phyloP scores from a whole-genome alignment of 164 flowering plant genomes.

The Chimonanthus salicifolius region DNA sequence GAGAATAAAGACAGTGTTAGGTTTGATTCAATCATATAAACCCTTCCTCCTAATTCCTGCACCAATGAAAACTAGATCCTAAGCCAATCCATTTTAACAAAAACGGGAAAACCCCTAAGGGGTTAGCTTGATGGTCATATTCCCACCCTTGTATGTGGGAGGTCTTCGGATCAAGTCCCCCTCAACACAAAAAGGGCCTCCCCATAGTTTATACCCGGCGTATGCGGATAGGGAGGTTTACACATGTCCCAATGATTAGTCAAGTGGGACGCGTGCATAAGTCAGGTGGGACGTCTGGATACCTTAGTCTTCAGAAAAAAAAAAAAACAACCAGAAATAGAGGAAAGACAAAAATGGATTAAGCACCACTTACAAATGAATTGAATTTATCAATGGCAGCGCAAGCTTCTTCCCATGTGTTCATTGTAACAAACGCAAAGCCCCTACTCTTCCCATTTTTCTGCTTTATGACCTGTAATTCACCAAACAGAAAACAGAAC shows the following conservation, averaged over 20 bases:
- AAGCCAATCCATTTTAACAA: background rate
- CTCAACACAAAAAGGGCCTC: no score
- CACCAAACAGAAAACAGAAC: background rate
- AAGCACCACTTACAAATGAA: constrained; percentile 41
- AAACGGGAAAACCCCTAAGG: background rate
- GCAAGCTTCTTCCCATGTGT: constrained; percentile 56
- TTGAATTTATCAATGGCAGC: constrained; percentile 62
- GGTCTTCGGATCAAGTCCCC: no score
- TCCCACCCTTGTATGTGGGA: no score
- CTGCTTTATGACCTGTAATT: constrained; percentile 59
- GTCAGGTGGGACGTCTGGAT: no score
- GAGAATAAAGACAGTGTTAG: background rate
- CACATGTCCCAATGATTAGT: no score
- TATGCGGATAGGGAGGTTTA: no score
- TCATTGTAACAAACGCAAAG: constrained; percentile 76
- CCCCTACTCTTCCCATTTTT: constrained; percentile 67
- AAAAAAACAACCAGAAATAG: background rate
- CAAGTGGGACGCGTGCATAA: no score
- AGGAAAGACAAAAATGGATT: background rate
- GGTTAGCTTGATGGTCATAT: no score
- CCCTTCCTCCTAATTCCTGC: background rate
- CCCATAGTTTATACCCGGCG: no score
- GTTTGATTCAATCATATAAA: background rate
- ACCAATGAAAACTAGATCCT: background rate
- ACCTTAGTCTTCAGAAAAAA: no score